phyloP scores from a whole-genome alignment of 1,139 yeast genomes.

The Petasospora rhodanensis region DNA sequence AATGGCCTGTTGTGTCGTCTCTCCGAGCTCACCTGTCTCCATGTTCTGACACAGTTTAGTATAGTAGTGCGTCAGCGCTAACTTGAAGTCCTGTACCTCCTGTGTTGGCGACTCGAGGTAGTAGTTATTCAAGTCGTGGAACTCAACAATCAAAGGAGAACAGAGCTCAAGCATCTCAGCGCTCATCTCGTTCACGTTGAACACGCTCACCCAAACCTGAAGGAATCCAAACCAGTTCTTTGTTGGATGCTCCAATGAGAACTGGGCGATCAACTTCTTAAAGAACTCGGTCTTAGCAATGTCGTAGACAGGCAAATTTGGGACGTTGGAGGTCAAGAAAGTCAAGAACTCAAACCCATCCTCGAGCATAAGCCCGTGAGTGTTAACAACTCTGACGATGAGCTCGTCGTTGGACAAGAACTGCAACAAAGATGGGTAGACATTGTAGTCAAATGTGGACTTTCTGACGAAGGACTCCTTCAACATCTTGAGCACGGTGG shows the following conservation, averaged over 20 bases:
- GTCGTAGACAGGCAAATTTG: conserved; percentile 20
- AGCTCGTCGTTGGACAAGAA: conserved; percentile 30
- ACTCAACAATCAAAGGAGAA: conserved; percentile 42
- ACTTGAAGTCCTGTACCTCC: conserved; percentile 33
- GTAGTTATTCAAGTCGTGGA: conserved; percentile 49
- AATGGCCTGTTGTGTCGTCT: conserved; percentile 9
- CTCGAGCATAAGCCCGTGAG: conserved; percentile 26
- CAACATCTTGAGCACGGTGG: conserved; percentile 31
- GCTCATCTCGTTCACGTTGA: conserved; percentile 7
- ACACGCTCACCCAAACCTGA: conserved; percentile 14
- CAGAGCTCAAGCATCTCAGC: conserved; percentile 26
- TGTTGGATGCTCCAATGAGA: conserved; percentile 10
- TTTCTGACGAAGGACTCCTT: conserved; percentile 35
- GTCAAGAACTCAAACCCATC: conserved; percentile 28
- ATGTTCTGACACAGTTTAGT: conserved; percentile 1
- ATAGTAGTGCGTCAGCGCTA: conserved; percentile 24
- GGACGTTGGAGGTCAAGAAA: conserved; percentile 11
- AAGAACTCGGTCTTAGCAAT: conserved; percentile 28
- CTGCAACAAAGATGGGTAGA: conserved; percentile 31
- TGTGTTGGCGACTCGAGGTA: conserved; percentile 37
- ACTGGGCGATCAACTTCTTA: conserved; percentile 22
- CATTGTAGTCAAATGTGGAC: conserved; percentile 26
- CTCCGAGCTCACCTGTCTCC: conserved; percentile 3
- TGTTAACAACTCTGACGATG: conserved; percentile 28
- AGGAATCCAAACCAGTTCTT: conserved; percentile 11